Percentiles rank a stretch among this genome's conserved stretches.
Evolutionary conservation across 1,284 basidiomycete species (phyloP).

Genomic region (Cryptococcus sp.): DNA sequence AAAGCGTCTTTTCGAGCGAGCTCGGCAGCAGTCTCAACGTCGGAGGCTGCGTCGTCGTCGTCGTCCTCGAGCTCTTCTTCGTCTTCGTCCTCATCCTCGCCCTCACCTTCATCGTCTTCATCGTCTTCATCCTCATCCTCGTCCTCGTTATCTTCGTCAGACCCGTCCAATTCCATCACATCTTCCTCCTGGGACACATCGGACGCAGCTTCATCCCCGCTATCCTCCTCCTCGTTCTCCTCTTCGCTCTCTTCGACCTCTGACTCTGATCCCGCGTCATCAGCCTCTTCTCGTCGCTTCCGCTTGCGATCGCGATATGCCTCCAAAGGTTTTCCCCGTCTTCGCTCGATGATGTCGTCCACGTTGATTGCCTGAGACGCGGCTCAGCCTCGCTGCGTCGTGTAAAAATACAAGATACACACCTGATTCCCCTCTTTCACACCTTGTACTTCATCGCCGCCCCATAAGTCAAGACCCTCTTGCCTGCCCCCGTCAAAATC

Average conservation of each 20-base stretch:
- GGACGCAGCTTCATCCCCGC: conserved; percentile 43
- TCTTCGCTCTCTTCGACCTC: conserved; percentile 28
- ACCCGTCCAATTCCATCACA: conserved; percentile 30
- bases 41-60: conserved; percentile 56
- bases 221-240: conserved; percentile 32
- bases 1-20: conserved; percentile 80
- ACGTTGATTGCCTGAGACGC: conserved; percentile 68
- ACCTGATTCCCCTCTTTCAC: conserved; percentile 64
- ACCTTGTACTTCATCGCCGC: conserved; percentile 41
- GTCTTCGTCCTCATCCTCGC: not conserved
- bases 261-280: conserved; percentile 32
- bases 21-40: conserved; percentile 65
- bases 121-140: conserved; percentile 30
- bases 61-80: not conserved
- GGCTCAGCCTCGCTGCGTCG: conserved; percentile 7
- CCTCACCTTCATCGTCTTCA: not conserved
- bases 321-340: conserved; percentile 55
- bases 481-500: conserved; percentile 62
- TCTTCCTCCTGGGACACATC: conserved; percentile 38
- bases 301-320: conserved; percentile 64
- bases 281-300: conserved; percentile 46
- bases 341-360: conserved; percentile 83
- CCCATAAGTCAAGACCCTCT: conserved; percentile 43
- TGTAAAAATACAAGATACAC: conserved; percentile 36
- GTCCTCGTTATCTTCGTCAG: conserved; percentile 49